These are phyloP conservation scores for Aspergillus steynii DNA, from an alignment of 495 filamentous ascomycete species.

Conservation along the genomic window DNA sequence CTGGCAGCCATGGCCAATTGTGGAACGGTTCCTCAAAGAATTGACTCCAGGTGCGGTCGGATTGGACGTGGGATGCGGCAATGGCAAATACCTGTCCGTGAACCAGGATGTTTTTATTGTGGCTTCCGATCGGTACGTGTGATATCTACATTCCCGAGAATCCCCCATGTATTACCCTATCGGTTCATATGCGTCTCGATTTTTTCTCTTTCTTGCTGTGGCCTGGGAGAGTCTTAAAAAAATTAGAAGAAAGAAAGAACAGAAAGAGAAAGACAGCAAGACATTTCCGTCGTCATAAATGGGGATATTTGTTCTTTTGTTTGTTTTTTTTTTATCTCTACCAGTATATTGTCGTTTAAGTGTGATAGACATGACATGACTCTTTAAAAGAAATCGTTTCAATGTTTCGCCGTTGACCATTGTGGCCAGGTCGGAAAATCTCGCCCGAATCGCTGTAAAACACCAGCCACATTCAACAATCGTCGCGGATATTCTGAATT, in stretches of 20 bases:
- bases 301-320: constrained; percentile 10
- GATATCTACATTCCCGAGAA: neutral
- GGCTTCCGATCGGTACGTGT: constrained; percentile 76
- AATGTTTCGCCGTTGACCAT: constrained; percentile 21
- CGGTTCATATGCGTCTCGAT: neutral
- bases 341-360: constrained; percentile 10
- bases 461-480: constrained; percentile 63
- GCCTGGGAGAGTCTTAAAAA: neutral
- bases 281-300: neutral
- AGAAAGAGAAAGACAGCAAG: too few relatives aligned
- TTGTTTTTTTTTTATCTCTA: constrained; percentile 15
- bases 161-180: neutral
- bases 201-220: constrained; percentile 11
- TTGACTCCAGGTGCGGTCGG: constrained; percentile 74
- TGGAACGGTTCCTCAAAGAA: constrained; percentile 73
- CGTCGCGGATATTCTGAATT: constrained; percentile 70
- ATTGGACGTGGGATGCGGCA: constrained; percentile 87
- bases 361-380: constrained; percentile 9
- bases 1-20: constrained; percentile 83
- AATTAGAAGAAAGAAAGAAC: too few relatives aligned
- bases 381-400: neutral
- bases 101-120: constrained; percentile 80
- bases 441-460: constrained; percentile 69
- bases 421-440: constrained; percentile 60
- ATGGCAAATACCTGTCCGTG: constrained; percentile 90